phyloP scores from a whole-genome alignment of 805 yeast genomes.

The Kodamaea sagamina region DNA sequence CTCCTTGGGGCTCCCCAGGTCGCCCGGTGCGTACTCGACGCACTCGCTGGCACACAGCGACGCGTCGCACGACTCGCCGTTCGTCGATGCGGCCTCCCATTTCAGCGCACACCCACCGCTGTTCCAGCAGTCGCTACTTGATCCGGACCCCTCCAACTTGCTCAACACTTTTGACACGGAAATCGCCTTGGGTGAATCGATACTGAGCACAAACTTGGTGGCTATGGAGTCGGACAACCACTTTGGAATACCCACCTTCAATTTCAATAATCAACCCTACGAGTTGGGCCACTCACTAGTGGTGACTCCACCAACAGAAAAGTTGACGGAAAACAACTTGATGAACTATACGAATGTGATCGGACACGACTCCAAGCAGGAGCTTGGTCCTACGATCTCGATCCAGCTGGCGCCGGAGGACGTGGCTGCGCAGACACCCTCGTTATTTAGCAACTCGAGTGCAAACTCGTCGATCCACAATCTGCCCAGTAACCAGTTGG shows the following conservation, averaged over 20 bases:
- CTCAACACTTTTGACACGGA: constrained; percentile 32
- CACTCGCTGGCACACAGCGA: constrained; percentile 36
- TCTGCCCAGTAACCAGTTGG: constrained; percentile 32
- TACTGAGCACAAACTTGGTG: constrained; percentile 36
- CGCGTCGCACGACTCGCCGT: constrained; percentile 38
- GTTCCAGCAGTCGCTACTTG: constrained; percentile 6
- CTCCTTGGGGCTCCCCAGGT: constrained; percentile 21
- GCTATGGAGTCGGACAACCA: constrained; percentile 12
- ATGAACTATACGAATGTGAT: constrained; percentile 19
- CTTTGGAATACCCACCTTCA: constrained; percentile 15
- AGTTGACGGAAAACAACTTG: constrained; percentile 20
- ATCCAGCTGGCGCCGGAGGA: constrained; percentile 38
- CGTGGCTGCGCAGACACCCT: constrained; percentile 50
- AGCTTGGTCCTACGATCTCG: constrained; percentile 18
- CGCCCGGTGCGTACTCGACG: constrained; percentile 22
- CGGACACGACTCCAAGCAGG: constrained; percentile 7
- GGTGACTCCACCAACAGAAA: constrained; percentile 1
- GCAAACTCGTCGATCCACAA: constrained; percentile 34
- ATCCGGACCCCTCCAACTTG: constrained; percentile 11
- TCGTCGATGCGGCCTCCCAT: constrained; percentile 38
- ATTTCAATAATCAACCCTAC: constrained; percentile 15
- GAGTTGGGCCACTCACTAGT: not conserved
- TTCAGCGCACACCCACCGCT: constrained; percentile 21
- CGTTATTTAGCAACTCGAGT: constrained; percentile 55
- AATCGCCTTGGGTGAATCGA: constrained; percentile 41